Percentiles rank a stretch among this genome's conserved stretches.
These are phyloP conservation scores for Globisporangium iwayamae DNA, from an alignment of 352 stramenopile species.

Conservation along the genomic window DNA sequence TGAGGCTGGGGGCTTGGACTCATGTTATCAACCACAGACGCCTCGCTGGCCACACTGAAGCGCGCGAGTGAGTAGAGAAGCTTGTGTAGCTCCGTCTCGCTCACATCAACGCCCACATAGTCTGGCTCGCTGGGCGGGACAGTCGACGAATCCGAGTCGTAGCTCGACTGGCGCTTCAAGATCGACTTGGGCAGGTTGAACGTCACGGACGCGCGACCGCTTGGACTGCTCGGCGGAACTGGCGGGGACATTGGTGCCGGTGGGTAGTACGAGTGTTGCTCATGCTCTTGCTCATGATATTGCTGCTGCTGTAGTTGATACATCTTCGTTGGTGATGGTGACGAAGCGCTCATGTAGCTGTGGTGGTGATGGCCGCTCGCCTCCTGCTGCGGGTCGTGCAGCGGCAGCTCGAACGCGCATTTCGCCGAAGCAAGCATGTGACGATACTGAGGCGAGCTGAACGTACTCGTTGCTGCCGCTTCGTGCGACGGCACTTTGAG, in stretches of 20 bases:
- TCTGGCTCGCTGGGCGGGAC: constrained; percentile 21
- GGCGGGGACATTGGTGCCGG: background rate
- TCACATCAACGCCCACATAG: constrained; percentile 10
- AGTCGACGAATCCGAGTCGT: constrained; percentile 42
- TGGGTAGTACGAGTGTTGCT: background rate
- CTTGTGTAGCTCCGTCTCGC: constrained; percentile 56
- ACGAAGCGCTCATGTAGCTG: background rate
- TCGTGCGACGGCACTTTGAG: constrained; percentile 24
- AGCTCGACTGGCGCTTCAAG: constrained; percentile 41
- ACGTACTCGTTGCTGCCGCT: constrained; percentile 7
- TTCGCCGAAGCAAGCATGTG: constrained; percentile 1
- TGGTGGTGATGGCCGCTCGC: constrained; percentile 2
- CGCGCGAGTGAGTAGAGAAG: constrained; percentile 55
- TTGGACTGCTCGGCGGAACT: background rate
- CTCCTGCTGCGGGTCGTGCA: constrained; percentile 25
- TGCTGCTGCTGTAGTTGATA: background rate
- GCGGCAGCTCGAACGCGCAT: constrained; percentile 26
- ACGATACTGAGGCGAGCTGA: background rate
- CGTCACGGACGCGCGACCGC: constrained; percentile 25
- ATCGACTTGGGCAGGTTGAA: constrained; percentile 40
- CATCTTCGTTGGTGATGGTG: background rate
- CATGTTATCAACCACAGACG: constrained; percentile 15
- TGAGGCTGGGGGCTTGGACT: constrained; percentile 9
- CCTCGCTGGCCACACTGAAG: constrained; percentile 44
- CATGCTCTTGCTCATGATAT: background rate